Conservation (phyloP, 1,284 basidiomycete species). For the Irpex lacteus region DNA sequence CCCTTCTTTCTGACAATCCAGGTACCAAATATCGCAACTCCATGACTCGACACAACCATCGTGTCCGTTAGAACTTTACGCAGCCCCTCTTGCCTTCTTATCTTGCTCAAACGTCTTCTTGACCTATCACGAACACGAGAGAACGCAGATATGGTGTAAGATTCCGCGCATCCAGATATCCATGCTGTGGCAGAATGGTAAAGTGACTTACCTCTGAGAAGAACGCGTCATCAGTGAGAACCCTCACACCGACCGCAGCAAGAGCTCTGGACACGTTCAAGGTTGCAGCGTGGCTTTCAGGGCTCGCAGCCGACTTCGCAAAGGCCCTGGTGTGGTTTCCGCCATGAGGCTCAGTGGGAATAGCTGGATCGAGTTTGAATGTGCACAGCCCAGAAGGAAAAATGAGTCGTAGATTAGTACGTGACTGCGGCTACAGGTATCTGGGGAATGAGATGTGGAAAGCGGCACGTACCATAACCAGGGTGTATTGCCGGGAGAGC, state of each 20-base stretch:
- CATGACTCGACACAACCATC: background rate
- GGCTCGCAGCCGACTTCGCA: conserved; percentile 52
- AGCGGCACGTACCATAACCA: conserved; percentile 44
- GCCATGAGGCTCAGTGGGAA: conserved; percentile 58
- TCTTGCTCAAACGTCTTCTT: conserved; percentile 37
- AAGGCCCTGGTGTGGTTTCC: conserved; percentile 71
- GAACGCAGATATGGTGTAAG: background rate
- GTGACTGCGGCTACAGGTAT: background rate
- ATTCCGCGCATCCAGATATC: background rate
- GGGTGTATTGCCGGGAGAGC: conserved; percentile 50
- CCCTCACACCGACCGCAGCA: conserved; percentile 56
- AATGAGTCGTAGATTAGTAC: background rate
- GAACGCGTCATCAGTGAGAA: conserved; percentile 56
- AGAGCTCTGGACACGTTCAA: conserved; percentile 60
- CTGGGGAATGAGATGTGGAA: background rate
- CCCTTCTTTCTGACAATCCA: background rate
- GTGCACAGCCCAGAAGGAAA: background rate
- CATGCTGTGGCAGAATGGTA: background rate
- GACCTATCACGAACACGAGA: conserved; percentile 24
- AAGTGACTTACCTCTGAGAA: conserved; percentile 42
- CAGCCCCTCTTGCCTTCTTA: background rate
- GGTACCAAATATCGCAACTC: background rate
- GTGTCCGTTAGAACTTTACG: background rate
- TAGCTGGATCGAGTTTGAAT: conserved; percentile 41
- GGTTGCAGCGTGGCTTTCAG: conserved; percentile 59